These are phyloP conservation scores for Mycena metata DNA, from an alignment of 768 basidiomycete species.

Conservation along the genomic window DNA sequence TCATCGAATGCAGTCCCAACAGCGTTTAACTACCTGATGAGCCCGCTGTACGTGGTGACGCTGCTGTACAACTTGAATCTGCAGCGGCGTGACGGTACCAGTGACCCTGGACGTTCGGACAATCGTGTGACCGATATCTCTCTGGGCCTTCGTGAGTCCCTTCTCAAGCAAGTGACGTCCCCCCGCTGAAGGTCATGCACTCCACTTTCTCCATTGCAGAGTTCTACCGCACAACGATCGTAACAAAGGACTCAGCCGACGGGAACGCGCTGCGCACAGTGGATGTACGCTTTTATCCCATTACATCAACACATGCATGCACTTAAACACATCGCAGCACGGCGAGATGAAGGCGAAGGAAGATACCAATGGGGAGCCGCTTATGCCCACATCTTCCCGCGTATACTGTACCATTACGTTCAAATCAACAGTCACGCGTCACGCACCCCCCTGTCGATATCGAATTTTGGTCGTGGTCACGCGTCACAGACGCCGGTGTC, in stretches of 20 bases:
- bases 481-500: too few species aligned
- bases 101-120: not conserved
- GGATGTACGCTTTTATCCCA: too few species aligned
- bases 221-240: constrained; percentile 9
- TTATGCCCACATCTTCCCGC: constrained; percentile 9
- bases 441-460: too few species aligned
- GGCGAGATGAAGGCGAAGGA: too few species aligned
- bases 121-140: not conserved
- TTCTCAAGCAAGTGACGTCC: too few species aligned
- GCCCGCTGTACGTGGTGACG: not conserved
- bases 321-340: too few species aligned
- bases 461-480: too few species aligned
- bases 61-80: not conserved
- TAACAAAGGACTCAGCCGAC: constrained; percentile 10
- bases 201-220: constrained; percentile 13
- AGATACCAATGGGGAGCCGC: constrained; percentile 3
- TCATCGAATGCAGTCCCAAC: not conserved
- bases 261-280: too few species aligned
- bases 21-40: not conserved
- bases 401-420: constrained; percentile 3
- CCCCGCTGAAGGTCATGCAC: too few species aligned
- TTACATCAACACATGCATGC: too few species aligned
- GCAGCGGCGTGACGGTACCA: not conserved
- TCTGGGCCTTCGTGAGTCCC: too few species aligned
- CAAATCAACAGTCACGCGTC: too few species aligned